phyloP scores from a whole-genome alignment of 768 basidiomycete species.

The Cystofilobasidium ferigula region DNA sequence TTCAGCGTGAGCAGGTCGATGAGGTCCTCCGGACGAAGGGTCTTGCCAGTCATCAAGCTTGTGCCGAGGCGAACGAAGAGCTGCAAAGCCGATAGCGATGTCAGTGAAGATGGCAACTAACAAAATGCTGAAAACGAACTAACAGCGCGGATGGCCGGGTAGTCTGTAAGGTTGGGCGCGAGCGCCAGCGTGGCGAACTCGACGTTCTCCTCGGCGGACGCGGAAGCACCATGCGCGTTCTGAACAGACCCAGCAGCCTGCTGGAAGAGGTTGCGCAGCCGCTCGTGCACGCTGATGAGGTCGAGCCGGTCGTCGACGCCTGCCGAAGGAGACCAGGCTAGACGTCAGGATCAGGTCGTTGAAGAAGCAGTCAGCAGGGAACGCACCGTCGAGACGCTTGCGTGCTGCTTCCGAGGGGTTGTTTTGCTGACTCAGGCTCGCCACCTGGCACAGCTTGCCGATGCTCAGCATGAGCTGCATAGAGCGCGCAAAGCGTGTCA shows the following conservation, averaged over 20 bases:
- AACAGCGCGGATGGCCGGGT: conserved; percentile 50
- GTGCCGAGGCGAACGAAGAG: conserved; percentile 60
- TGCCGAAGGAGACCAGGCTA: conserved; percentile 36
- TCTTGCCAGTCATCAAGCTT: conserved; percentile 60
- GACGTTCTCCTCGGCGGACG: conserved; percentile 22
- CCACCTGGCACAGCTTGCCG: conserved; percentile 73
- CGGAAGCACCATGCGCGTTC: conserved; percentile 5
- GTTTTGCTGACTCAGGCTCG: conserved; percentile 46
- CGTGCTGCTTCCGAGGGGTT: conserved; percentile 42
- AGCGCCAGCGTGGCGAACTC: conserved; percentile 40
- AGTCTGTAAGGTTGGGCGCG: conserved; percentile 44
- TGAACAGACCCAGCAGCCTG: conserved; percentile 23
- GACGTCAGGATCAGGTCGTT: conserved; percentile 21
- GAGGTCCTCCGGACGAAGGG: conserved; percentile 63
- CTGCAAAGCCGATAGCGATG: conserved; percentile 37
- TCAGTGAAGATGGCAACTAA: too few species aligned
- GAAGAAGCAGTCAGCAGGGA: neutral
- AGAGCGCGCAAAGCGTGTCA: neutral
- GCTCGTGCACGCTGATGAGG: conserved; percentile 71
- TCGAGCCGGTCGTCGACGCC: conserved; percentile 80
- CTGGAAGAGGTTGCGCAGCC: conserved; percentile 54
- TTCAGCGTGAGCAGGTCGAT: conserved; percentile 78
- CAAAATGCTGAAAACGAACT: too few species aligned
- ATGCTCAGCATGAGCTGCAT: conserved; percentile 76
- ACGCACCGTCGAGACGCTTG: conserved; percentile 44